A percentile compares a stretch with the other conserved stretches of the same genome.
These are phyloP conservation scores for Triangularia verruculosa DNA, from an alignment of 2,329 filamentous ascomycete genomes.

Conservation along the genomic window DNA sequence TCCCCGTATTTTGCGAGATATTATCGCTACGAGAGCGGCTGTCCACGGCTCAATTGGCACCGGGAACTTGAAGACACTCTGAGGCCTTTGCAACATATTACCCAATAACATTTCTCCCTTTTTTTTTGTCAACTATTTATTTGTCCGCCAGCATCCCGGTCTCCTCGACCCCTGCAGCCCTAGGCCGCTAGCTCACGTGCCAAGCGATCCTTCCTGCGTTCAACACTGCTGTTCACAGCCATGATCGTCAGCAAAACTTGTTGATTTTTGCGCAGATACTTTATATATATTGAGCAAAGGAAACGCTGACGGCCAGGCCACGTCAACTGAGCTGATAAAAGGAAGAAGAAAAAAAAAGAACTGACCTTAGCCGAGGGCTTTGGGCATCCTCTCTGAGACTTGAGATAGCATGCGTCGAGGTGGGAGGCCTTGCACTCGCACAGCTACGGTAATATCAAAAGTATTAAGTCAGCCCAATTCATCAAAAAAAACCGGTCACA, in stretches of 20 bases:
- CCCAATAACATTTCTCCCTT: neutral
- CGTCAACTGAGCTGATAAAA: neutral
- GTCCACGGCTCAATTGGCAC: neutral
- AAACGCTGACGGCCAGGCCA: neutral
- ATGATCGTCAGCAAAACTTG: neutral
- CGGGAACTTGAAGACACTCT: neutral
- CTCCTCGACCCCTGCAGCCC: neutral
- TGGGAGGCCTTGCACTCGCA: conserved; percentile 24
- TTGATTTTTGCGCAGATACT: neutral
- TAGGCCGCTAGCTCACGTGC: neutral
- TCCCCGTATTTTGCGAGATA: too few species aligned
- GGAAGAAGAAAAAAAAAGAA: neutral
- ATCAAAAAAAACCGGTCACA: too few species aligned
- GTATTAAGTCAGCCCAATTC: neutral
- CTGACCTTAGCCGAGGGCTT: conserved; percentile 21
- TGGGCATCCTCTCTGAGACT: conserved; percentile 22
- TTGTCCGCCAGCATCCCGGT: neutral
- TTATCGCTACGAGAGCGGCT: neutral
- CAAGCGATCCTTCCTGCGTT: neutral
- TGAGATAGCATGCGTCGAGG: conserved; percentile 21
- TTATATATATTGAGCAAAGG: neutral
- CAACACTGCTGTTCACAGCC: neutral
- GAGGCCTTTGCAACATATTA: neutral
- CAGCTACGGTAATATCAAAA: conserved; percentile 14
- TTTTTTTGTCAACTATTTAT: too few species aligned